A percentile compares a stretch with the other conserved stretches of the same genome.
Evolutionary conservation across 768 basidiomycete genomes (phyloP).

Genomic region (Porpolomopsis calyptriformis): DNA sequence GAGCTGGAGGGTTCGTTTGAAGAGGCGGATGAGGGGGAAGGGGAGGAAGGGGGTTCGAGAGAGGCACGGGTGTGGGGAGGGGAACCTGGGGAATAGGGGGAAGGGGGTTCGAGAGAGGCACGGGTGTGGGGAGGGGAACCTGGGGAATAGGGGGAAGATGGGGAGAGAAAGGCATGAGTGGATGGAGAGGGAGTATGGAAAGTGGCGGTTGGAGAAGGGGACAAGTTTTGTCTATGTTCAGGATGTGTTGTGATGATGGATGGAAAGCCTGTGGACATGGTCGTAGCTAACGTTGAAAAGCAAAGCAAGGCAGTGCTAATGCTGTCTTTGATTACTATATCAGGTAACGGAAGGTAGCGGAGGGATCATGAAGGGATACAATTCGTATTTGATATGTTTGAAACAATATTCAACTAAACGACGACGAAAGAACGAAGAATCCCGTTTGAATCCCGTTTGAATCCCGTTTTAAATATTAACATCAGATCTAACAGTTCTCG

Average conservation of each 20-base stretch:
- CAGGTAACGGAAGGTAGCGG: too few species aligned
- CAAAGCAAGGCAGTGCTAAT: too few species aligned
- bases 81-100: background rate
- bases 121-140: background rate
- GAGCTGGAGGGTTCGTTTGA: background rate
- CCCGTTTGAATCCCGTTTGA: background rate
- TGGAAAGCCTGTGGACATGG: background rate
- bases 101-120: background rate
- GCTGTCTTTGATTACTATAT: too few species aligned
- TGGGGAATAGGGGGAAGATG: background rate
- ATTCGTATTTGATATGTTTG: background rate
- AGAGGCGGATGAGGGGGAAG: background rate
- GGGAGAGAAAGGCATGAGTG: background rate
- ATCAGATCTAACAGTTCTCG: too few species aligned
- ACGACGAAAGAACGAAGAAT: too few species aligned
- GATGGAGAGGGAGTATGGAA: background rate
- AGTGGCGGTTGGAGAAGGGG: background rate
- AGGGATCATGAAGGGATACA: background rate
- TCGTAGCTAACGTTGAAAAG: too few species aligned
- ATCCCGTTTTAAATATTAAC: background rate
- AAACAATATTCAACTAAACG: background rate
- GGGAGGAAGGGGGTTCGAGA: background rate
- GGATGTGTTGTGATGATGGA: background rate
- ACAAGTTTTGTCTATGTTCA: background rate
- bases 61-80: background rate